Conservation (phyloP, 1,139 yeast genomes). For the Hansenula lynferdii region DNA sequence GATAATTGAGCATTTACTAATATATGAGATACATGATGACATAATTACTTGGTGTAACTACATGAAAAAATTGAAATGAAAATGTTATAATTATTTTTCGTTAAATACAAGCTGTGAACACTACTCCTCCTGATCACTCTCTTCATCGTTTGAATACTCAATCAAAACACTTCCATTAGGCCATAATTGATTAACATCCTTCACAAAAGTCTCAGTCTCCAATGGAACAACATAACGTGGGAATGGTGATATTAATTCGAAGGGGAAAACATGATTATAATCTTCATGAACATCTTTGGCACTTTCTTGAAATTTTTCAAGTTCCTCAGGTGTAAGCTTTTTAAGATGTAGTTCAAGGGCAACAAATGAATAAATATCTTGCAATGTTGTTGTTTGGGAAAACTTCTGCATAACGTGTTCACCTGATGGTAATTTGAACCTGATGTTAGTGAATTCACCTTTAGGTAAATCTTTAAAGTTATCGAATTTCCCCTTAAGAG, state of each 20-base stretch:
- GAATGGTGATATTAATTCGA: constrained; percentile 52
- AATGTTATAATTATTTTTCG: too few species aligned
- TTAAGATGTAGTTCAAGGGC: constrained; percentile 34
- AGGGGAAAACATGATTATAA: constrained; percentile 33
- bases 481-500: constrained; percentile 8
- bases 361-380: constrained; percentile 61
- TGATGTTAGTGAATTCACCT: constrained; percentile 25
- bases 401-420: constrained; percentile 56
- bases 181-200: constrained; percentile 41
- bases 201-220: constrained; percentile 25
- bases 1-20: too few species aligned
- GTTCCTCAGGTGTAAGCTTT: constrained; percentile 1
- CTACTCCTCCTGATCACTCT: constrained; percentile 23
- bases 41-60: too few species aligned
- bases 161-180: constrained; percentile 61
- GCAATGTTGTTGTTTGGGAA: constrained; percentile 40
- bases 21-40: not conserved
- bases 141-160: constrained; percentile 36
- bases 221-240: constrained; percentile 44
- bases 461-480: constrained; percentile 4
- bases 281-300: constrained; percentile 10
- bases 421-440: constrained; percentile 55
- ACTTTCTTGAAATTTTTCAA: constrained; percentile 4
- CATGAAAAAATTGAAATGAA: not conserved
- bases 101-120: too few species aligned